These are phyloP conservation scores for Ceriops tagal DNA, from an alignment of 345 rosid genomes.

Conservation along the genomic window DNA sequence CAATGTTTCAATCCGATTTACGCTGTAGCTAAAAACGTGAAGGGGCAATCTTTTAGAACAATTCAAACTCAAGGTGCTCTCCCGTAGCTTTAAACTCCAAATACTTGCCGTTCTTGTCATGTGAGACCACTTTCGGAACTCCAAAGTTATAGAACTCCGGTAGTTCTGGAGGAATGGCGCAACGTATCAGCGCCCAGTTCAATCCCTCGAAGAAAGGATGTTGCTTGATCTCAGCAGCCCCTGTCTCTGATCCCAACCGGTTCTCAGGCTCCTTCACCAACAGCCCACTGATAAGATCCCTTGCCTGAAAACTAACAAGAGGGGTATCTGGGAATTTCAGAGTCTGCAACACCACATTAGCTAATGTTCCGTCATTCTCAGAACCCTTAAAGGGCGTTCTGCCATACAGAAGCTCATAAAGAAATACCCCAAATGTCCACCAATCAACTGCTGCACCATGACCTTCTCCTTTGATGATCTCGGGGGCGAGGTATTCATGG, in stretches of 20 bases:
- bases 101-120: constrained; percentile 37
- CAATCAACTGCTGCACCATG: constrained; percentile 98
- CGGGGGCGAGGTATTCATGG: constrained; percentile 93
- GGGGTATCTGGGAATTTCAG: constrained; percentile 77
- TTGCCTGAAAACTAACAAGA: constrained; percentile 69
- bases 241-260: constrained; percentile 66
- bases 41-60: constrained; percentile 35
- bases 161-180: constrained; percentile 75
- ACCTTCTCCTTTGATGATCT: constrained; percentile 91
- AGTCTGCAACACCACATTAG: constrained; percentile 65
- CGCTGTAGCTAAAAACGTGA: constrained; percentile 28
- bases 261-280: constrained; percentile 82
- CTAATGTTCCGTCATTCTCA: constrained; percentile 73
- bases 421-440: constrained; percentile 93
- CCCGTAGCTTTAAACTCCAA: constrained; percentile 70
- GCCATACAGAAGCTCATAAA: constrained; percentile 81
- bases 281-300: constrained; percentile 68
- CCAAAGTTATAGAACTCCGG: constrained; percentile 55
- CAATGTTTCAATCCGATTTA: constrained; percentile 28
- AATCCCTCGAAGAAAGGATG: constrained; percentile 87
- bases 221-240: constrained; percentile 90
- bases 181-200: constrained; percentile 90
- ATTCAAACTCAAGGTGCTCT: constrained; percentile 85
- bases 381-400: constrained; percentile 82
- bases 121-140: constrained; percentile 31